phyloP scores from a whole-genome alignment of 495 filamentous ascomycete genomes.

The Antarctomyces pellizariae region DNA sequence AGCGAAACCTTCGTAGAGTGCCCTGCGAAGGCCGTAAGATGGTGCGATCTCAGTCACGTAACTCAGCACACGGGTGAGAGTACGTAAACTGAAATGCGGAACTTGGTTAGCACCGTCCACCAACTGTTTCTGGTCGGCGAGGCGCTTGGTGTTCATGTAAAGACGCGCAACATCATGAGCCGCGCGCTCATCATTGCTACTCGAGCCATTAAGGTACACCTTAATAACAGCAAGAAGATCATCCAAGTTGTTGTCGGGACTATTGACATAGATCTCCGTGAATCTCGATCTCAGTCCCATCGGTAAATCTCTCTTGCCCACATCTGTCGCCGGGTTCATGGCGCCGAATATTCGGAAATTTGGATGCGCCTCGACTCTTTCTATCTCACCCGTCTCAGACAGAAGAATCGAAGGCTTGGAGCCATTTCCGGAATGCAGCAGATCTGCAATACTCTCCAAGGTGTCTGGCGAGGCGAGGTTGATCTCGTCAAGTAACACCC shows the following conservation, averaged over 20 bases:
- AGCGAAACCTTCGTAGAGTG: conserved; percentile 87
- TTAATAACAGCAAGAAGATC: conserved; percentile 68
- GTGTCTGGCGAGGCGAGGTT: conserved; percentile 91
- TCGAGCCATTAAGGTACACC: conserved; percentile 54
- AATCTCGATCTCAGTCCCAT: conserved; percentile 68
- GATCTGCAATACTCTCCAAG: conserved; percentile 71
- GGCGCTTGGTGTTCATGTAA: conserved; percentile 64
- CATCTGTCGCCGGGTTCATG: conserved; percentile 97
- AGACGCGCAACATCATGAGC: conserved; percentile 58
- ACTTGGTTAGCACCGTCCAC: conserved; percentile 86
- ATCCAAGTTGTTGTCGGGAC: conserved; percentile 62
- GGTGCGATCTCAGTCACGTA: conserved; percentile 70
- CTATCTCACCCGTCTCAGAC: conserved; percentile 75
- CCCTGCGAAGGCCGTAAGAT: conserved; percentile 67
- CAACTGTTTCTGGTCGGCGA: conserved; percentile 57
- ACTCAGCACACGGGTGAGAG: conserved; percentile 68
- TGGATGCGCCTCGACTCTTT: conserved; percentile 70
- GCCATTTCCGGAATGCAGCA: conserved; percentile 45
- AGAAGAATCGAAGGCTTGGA: conserved; percentile 59
- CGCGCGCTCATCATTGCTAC: conserved; percentile 35
- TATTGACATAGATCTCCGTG: conserved; percentile 80
- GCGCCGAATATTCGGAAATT: conserved; percentile 93
- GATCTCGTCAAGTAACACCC: conserved; percentile 96
- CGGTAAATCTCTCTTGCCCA: conserved; percentile 84
- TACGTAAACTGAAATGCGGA: conserved; percentile 89